Evolutionary conservation across 495 filamentous ascomycete genomes (phyloP), one percentile per base, ranked within the genome.

Genomic region (Aspergillus biplanus): DNA sequence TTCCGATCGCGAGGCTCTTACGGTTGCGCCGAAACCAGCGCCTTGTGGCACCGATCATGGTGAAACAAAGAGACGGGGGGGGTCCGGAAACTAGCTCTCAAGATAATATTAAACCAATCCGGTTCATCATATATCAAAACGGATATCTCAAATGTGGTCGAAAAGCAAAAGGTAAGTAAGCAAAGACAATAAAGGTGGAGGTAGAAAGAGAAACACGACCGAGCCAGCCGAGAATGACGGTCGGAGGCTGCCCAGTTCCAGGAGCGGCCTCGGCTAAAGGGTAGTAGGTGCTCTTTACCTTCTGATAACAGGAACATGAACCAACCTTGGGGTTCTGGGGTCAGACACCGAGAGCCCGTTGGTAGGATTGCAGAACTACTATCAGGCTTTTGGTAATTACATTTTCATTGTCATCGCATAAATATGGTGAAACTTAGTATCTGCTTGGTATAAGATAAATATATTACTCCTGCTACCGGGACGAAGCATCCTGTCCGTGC

Each of bases 11-110:
- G 67, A 99, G 84, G 65, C 87, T 89, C 63, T 89, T 95, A 75
- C 92, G 89, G 82, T 99, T 97, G 79, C 92, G 91, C 78, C 86
- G 86, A 65, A 97, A 82, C 92, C 95, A 99, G 80, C 85, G 86
- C 75, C 89, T 89, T 55, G 90, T 90, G 67, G 91, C 86, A 67
- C 85, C 82, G 75, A 97, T 87, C 93, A 97, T 96, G 71, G 68
- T 82, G 76, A 65, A 59, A 66, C 60, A 62, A 64, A 57, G 21
- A 37, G 53, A 33, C 42, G 58, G 63, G 53, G 57, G 39, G 52
- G 44, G 9, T 13, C 50, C 32, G 52, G 59, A 56, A 31, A 63
- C 49, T 59, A 59, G 64, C 56, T 66, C 50, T 39, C 49, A 62
- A 27, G 48, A 32, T 42, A 58, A 47, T 62, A 52, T 44, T 44